These are phyloP conservation scores for Amylocarpus encephaloides DNA, from an alignment of 2,329 filamentous ascomycete species.

Conservation along the genomic window DNA sequence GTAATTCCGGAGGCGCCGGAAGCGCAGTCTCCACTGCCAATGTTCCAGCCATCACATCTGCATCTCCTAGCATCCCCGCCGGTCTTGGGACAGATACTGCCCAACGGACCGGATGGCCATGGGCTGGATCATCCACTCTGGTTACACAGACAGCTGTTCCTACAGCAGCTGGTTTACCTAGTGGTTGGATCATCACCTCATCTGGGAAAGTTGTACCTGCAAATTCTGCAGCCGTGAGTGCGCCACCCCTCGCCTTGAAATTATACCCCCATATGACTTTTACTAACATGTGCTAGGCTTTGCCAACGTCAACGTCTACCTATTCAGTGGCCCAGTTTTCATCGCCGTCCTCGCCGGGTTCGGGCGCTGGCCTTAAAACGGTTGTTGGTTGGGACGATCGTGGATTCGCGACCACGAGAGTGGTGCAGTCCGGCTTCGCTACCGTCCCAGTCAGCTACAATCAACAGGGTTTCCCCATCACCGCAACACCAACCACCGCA, in stretches of 20 bases:
- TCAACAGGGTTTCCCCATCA: conserved; percentile 36
- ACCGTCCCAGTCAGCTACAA: conserved; percentile 38
- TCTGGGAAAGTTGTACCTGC: conserved; percentile 74
- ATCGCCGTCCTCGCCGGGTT: conserved; percentile 36
- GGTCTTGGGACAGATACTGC: conserved; percentile 55
- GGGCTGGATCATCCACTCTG: conserved; percentile 51
- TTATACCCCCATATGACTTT: conserved; percentile 14
- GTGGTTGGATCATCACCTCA: conserved; percentile 73
- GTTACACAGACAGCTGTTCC: conserved; percentile 38
- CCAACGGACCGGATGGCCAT: conserved; percentile 60
- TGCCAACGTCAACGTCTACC: conserved; percentile 45
- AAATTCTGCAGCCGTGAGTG: conserved; percentile 61
- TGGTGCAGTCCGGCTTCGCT: conserved; percentile 32
- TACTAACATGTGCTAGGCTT: conserved; percentile 29
- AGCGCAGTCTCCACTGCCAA: conserved; percentile 45
- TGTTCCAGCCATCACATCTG: conserved; percentile 55
- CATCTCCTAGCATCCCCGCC: conserved; percentile 61
- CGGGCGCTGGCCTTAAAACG: conserved; percentile 28
- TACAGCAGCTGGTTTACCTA: conserved; percentile 54
- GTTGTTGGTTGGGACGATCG: conserved; percentile 42
- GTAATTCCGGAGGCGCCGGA: conserved; percentile 41
- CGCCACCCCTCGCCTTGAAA: conserved; percentile 33
- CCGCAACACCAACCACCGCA: conserved; percentile 6
- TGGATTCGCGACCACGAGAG: conserved; percentile 43
- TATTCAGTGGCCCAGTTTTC: conserved; percentile 44